Percentiles rank a stretch among this genome's conserved stretches.
Conservation (phyloP, 768 basidiomycete species). For the Rhodosporidiobolus sp. region DNA sequence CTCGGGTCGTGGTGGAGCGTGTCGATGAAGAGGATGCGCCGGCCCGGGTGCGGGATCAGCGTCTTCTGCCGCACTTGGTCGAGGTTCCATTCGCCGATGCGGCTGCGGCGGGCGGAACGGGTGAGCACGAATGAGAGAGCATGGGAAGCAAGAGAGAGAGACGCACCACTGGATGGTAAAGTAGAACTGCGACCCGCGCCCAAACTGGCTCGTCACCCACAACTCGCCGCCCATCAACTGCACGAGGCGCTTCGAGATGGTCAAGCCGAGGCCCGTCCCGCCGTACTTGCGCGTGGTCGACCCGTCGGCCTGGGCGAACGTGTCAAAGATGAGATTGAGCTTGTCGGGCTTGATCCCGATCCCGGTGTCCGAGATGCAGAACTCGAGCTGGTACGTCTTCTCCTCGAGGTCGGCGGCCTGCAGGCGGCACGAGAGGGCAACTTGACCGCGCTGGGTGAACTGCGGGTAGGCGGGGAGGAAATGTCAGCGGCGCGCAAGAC, state of each 20-base stretch:
- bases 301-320: slow-evolving; percentile 97
- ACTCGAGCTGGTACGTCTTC: slow-evolving; percentile 80
- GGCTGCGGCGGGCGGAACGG: slow-evolving; percentile 48
- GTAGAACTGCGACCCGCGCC: slow-evolving; percentile 90
- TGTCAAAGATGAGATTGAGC: slow-evolving; percentile 96
- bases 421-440: slow-evolving; percentile 79
- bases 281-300: slow-evolving; percentile 95
- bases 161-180: slow-evolving; percentile 74
- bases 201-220: slow-evolving; percentile 96
- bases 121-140: background rate
- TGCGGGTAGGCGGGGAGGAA: slow-evolving; percentile 54
- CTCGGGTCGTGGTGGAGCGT: slow-evolving; percentile 67
- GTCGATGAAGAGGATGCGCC: slow-evolving; percentile 88
- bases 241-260: slow-evolving; percentile 90
- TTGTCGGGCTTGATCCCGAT: slow-evolving; percentile 99
- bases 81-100: slow-evolving; percentile 69
- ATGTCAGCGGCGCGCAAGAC: too few species aligned
- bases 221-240: slow-evolving; percentile 97
- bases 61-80: slow-evolving; percentile 74
- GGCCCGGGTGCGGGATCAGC: slow-evolving; percentile 69
- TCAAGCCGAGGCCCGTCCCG: slow-evolving; percentile 91
- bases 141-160: background rate
- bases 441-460: slow-evolving; percentile 74
- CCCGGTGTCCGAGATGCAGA: slow-evolving; percentile 96
- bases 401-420: slow-evolving; percentile 58